A percentile compares a stretch with the other conserved stretches of the same genome.
phyloP scores from a whole-genome alignment of 176 grass and related monocot species.

The Cymbopogon citratus region DNA sequence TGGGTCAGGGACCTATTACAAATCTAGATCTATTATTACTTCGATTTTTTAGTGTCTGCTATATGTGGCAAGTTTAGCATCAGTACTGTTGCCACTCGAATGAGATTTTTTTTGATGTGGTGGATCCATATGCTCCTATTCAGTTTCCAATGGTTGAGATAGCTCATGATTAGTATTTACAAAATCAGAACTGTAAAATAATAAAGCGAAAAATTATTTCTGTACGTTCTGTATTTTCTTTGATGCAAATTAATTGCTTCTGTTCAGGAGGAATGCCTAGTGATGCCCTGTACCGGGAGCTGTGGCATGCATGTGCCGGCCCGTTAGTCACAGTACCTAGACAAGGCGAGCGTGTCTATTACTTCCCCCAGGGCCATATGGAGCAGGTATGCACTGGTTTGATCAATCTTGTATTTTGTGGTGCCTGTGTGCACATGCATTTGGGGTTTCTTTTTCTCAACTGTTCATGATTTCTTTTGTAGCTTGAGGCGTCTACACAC shows the following conservation, averaged over 20 bases:
- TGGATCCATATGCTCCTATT: not conserved
- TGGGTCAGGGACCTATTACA: not conserved
- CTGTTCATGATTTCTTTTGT: constrained; percentile 26
- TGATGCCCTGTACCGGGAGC: constrained; percentile 55
- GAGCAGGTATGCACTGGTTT: constrained; percentile 63
- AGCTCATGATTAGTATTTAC: not conserved
- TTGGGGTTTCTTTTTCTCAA: not conserved
- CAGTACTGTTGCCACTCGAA: not conserved
- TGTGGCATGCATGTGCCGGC: constrained; percentile 93
- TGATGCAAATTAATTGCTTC: not conserved
- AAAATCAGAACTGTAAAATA: not conserved
- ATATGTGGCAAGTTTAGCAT: not conserved
- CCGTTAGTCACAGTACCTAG: constrained; percentile 71
- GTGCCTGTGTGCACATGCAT: not conserved
- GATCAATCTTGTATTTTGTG: not conserved
- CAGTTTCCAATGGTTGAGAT: not conserved
- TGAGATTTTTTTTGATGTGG: not conserved
- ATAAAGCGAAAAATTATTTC: not conserved
- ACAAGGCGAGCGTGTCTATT: constrained; percentile 73
- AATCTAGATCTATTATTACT: not conserved
- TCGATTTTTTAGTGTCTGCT: not conserved
- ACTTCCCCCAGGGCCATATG: constrained; percentile 98
- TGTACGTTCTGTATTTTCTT: not conserved
- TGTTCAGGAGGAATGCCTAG: constrained; percentile 36
- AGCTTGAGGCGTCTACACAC: constrained; percentile 90